Evolutionary conservation across 2,329 filamentous ascomycete species (phyloP).

Genomic region (Nemania serpens): DNA sequence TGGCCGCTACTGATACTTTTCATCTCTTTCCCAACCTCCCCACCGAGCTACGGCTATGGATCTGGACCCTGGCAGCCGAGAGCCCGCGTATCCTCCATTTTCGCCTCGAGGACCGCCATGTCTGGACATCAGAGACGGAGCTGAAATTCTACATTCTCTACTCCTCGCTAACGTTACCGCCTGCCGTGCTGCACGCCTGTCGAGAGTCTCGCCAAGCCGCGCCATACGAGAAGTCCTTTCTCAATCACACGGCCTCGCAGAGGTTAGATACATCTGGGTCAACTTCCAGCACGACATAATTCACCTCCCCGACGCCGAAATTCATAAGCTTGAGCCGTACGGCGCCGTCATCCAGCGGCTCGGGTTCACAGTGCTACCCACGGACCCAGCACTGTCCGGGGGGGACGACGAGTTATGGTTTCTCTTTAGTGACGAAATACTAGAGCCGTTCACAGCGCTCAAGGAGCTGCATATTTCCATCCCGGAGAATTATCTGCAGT

Average conservation of each 20-base stretch:
- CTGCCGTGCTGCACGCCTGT: constrained; percentile 9
- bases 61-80: constrained; percentile 6
- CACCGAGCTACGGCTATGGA: constrained; percentile 1
- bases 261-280: constrained; percentile 16
- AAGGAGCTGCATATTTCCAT: constrained; percentile 5
- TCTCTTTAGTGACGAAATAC: not conserved
- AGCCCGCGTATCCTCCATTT: constrained; percentile 6
- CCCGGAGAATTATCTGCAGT: not conserved
- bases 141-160: too few species aligned
- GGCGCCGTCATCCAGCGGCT: not conserved
- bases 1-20: constrained; percentile 2
- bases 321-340: constrained; percentile 9
- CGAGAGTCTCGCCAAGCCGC: constrained; percentile 5
- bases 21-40: constrained; percentile 8
- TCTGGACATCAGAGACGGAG: not conserved
- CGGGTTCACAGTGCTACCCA: not conserved
- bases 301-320: not conserved
- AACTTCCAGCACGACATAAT: constrained; percentile 18
- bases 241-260: not conserved
- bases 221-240: constrained; percentile 8
- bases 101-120: not conserved
- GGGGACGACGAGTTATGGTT: not conserved
- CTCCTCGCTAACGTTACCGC: not conserved
- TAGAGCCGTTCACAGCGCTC: not conserved
- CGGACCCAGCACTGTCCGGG: not conserved